Base-by-base conservation (phyloP, 139 green algal species). In the Chlorella sorokiniana region DNA sequence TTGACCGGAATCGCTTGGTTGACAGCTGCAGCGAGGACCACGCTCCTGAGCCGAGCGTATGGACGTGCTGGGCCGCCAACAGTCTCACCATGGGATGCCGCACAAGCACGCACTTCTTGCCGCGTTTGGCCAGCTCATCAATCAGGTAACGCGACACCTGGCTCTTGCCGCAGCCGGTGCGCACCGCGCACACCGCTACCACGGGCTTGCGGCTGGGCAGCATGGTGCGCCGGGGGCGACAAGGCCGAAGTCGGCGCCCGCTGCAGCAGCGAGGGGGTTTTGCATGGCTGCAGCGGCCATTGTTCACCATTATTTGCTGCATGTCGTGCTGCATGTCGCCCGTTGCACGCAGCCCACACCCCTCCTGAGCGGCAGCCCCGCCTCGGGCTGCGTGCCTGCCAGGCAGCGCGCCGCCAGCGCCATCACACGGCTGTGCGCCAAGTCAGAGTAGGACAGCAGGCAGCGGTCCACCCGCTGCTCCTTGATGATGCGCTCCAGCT, bases 61-160 rank as follows among this genome's bases (percentile, higher is more conserved):
- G n/a, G n/a, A n/a, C n/a, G n/a, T n/a, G n/a, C n/a, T n/a, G n/a
- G n/a, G 29, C 29, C 7, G 18, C 25, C 2, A 16, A n/a, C 16
- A 7, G 4, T 11, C 69, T 77, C 69, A 77, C 69, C 87, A 91
- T 89, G 8, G 87, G 87, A 69, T 91, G 87, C 6, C 87, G 64
- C 18, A 89, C 78, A 45, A 91, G 62, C 56, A 87, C 87, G 79
- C 91, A 96, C 76, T 87, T 78, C 61, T 92, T 69, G 52, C 80
- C 73, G 9, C 79, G 69, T 62, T 81, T 65, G 52, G 92, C 63
- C 54, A 91, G 84, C 22, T 40, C 18, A 20, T 90, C 61, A 7
- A 90, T 81, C 44, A 88, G 64, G 70, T 87, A 87, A 22, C 68
- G 76, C 1, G 40, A 72, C 23, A 79, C 67, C 84, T 91, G 85